These are phyloP conservation scores for Coriaria nepalensis DNA, from an alignment of 306 rosid species.

Conservation along the genomic window DNA sequence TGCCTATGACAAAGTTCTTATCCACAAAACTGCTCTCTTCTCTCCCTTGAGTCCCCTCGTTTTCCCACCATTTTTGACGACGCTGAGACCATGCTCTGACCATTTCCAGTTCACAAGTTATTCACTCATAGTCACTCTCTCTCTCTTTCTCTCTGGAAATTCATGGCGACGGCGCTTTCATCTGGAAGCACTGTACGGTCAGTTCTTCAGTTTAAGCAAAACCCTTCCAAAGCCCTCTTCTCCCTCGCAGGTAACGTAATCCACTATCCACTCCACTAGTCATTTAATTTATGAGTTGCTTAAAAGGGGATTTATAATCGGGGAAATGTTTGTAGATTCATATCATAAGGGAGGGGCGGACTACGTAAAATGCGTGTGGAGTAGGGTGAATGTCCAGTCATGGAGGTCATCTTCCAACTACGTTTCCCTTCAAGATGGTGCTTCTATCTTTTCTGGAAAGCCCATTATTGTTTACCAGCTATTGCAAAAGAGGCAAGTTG, in stretches of 20 bases:
- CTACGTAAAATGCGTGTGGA: conserved; percentile 24
- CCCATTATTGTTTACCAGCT: conserved; percentile 17
- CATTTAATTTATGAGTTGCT: neutral
- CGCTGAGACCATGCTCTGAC: too few species aligned
- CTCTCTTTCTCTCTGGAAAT: conserved; percentile 3
- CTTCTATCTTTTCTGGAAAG: conserved; percentile 22
- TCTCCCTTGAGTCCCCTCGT: too few species aligned
- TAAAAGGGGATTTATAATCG: neutral
- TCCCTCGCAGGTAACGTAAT: conserved; percentile 25
- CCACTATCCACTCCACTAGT: neutral
- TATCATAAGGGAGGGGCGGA: conserved; percentile 17
- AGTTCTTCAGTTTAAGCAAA: conserved; percentile 28
- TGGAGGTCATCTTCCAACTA: conserved; percentile 47
- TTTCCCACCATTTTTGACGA: too few species aligned
- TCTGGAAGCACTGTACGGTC: conserved; percentile 38
- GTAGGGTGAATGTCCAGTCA: conserved; percentile 15
- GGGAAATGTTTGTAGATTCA: neutral
- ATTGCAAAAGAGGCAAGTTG: conserved; percentile 32
- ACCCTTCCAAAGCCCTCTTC: conserved; percentile 25
- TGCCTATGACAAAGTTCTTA: too few species aligned
- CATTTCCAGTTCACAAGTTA: too few species aligned
- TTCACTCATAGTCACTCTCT: neutral
- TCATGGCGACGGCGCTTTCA: conserved; percentile 65
- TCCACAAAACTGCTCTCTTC: too few species aligned
- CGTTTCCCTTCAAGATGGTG: conserved; percentile 21